Base-by-base conservation (phyloP, 2,329 filamentous ascomycete genomes). In the Fusarium verticillioides region DNA sequence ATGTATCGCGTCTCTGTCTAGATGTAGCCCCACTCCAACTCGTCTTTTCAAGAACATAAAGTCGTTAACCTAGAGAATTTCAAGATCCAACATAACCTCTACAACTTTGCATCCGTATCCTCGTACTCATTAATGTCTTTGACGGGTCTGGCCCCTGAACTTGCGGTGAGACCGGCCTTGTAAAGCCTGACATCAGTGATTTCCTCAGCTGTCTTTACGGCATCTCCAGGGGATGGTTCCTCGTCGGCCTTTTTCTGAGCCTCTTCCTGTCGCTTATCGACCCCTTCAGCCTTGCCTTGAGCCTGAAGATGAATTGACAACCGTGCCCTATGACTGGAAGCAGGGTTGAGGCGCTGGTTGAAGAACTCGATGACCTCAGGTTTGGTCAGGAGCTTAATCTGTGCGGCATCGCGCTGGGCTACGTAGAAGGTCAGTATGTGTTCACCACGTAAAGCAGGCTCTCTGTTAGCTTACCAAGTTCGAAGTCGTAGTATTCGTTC, bases 401-500 rank as follows among this genome's bases (percentile, higher is more conserved):
- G 85, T 36, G 89, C 90, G 13, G 94, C 95, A 79, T 98, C 96
- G 52, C 89, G 88, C 74, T 94, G 92, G 52, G 89, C 92, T 94
- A 40, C 57, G 30, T 19, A 28, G 9, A 30, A 63, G 7, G 13
- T 80, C 72, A 80, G 74, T 54, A 56, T 39, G 30, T 34, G n/a
- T 37, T 39, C 19, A 34, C 11, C 30, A 34, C 30, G 9, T 19
- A 44, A 9, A n/a, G 18, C 6, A 11, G n/a, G 18, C 16, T 6
- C 28, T 28, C 40, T 56, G 26, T 53, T 19, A 3, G 85, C 89
- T 82, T 86, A 95, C 96, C 90, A 80, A 93, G 90, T 78, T 94
- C 88, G 82, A 98, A 99, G 82, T 98, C 95, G 81, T 95, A 97
- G 75, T 92, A 94, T 80, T 98, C 95, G 59, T 88, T 93, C 57